Base-by-base conservation (phyloP, 331 rosid genomes). In the Rhamnella rubrinervis region DNA sequence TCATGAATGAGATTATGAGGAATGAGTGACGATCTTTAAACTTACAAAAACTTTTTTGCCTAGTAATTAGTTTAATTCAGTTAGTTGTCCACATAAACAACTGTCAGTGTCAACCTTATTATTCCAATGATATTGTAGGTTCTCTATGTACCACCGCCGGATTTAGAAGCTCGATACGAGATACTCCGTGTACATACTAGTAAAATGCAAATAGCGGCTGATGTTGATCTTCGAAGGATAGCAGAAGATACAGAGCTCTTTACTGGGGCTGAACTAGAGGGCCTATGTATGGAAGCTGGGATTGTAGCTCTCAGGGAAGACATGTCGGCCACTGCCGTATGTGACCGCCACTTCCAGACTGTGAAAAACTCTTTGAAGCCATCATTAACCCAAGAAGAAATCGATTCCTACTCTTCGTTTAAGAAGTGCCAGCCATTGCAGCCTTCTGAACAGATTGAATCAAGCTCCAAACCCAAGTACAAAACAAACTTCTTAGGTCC, bases 181-280 rank as follows among this genome's bases (percentile, higher is more conserved):
- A 93, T 93, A 67, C 96, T 93, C 4, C 23, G 77, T 11, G 91
- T 93, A 3, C 97, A 91, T 70, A 87, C 97, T 18, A 88, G 90
- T 16, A 70, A 79, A 49, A 91, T 88, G 95, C 86, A 72, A 59
- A 46, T 81, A 8, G 85, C 78, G 35, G 63, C 62, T 2, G 93
- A 87, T 50, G 95, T 95, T 49, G 77, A 91, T 84, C 91, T 93
- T 62, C 73, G 77, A 73, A 65, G 56, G 57, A 78, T 89, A 72
- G 95, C 98, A 41, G 87, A 78, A 81, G 86, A 85, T 23, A 87
- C 97, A 0, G 95, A 95, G 61, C 88, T 77, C 59, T 91, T 91
- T 84, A 91, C 98, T 1, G 98, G 98, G 25, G 97, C 97, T 8
- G 98, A 95, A 74, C 82, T 95, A 25, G 91, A 89, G 75, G 91